Evolutionary conservation across 306 rosid species (phyloP), one percentile per base, ranked within the genome.

Genomic region (Cercis canadensis): DNA sequence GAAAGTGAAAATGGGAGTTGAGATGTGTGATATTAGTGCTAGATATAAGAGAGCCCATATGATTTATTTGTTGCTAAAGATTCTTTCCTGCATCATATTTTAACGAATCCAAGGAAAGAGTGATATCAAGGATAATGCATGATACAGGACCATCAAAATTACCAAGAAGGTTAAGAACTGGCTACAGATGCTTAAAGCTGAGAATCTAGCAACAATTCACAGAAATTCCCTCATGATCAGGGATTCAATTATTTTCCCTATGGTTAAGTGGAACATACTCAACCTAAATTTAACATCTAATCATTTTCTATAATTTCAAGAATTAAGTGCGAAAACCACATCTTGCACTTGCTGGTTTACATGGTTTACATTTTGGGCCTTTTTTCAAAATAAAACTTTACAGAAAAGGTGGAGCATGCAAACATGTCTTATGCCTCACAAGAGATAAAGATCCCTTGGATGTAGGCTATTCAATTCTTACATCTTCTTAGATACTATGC

Each of bases 331-430:
- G 13, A 24, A 45, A 47, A 21, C 33, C 19, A 45, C 55, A 11
- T 57, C 15, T 45, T 55, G 2, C 59, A 59, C 58, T 78, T 50
- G 29, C 11, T 9, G 57, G 57, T 64, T 55, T 64, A 39, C 16
- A 16, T 9, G 57, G 57, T 64, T 55, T 64, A 39, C 16, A 16
- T 57, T 49, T 64, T 24, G 40, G 40, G 41, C 50, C 49, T 34
- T 57, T 45, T 15, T 57, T 33, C 37, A 57, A 57, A 47, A 4
- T 21, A 54, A 36, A 24, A 46, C 21, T 47, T 66, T 62, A 55
- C 43, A 1, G 37, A 34, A 39, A 39, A 37, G 15, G 37, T 54
- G 51, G 63, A 56, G 62, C 46, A 46, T 62, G 47, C 66, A 34
- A 60, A 16, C 53, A 70, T 7, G 40, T 44, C 51, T 33, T 69